phyloP scores from a whole-genome alignment of 202 grass and related monocot genomes.

The Digitaria exilis region DNA sequence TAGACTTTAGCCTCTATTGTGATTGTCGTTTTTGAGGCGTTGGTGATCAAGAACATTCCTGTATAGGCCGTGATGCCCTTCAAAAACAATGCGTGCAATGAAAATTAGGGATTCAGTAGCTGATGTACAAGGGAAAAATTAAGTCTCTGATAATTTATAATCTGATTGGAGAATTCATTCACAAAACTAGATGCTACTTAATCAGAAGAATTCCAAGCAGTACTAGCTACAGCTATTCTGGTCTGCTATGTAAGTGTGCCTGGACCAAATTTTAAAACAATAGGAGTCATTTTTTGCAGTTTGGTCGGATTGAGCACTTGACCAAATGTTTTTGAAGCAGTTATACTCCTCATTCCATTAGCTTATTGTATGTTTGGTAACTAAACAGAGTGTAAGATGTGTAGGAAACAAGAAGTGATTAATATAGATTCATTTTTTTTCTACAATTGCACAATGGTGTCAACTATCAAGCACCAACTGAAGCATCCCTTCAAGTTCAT shows the following conservation, averaged over 20 bases:
- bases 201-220: slow-evolving; percentile 16
- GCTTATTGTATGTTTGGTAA: not conserved
- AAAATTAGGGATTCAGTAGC: not conserved
- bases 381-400: not conserved
- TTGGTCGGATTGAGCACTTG: slow-evolving; percentile 1
- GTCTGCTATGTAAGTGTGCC: not conserved
- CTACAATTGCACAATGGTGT: slow-evolving; percentile 16
- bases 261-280: not conserved
- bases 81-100: not conserved
- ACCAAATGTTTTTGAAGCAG: not conserved
- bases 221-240: not conserved
- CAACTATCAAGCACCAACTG: not conserved
- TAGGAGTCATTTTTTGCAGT: not conserved
- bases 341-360: not conserved
- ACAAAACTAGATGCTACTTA: not conserved
- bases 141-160: not conserved
- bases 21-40: not conserved
- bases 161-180: not conserved
- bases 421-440: slow-evolving; percentile 1
- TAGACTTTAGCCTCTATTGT: not conserved
- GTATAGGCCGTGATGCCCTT: not conserved
- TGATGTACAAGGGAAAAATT: slow-evolving; percentile 5
- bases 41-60: not conserved
- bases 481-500: slow-evolving; percentile 1
- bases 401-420: not conserved